Evolutionary conservation across 2,329 filamentous ascomycete species (phyloP).

Genomic region (Lecanicillium sp.): DNA sequence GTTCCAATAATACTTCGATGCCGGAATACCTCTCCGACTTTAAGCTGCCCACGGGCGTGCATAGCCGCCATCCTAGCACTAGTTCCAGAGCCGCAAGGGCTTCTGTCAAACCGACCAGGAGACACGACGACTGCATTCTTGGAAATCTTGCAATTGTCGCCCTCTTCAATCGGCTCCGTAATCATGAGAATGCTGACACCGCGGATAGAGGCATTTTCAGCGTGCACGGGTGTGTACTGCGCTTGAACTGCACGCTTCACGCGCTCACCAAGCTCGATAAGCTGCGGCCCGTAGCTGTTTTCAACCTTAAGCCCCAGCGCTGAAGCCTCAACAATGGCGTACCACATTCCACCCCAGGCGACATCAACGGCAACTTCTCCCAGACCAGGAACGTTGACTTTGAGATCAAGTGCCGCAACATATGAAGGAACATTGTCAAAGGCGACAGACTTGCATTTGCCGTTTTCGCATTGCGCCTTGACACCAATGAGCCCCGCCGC

Average conservation of each 20-base stretch:
- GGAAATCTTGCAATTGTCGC: slow-evolving; percentile 18
- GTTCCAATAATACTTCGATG: slow-evolving; percentile 35
- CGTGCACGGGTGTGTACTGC: slow-evolving; percentile 29
- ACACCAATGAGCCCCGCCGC: slow-evolving; percentile 34
- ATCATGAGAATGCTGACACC: slow-evolving; percentile 32
- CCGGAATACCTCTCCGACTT: slow-evolving; percentile 26
- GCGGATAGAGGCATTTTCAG: slow-evolving; percentile 30
- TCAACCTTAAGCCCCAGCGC: slow-evolving; percentile 27
- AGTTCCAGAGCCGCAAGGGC: slow-evolving; percentile 38
- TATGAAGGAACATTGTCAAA: slow-evolving; percentile 39
- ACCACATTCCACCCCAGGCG: slow-evolving; percentile 39
- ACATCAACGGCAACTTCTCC: slow-evolving; percentile 33
- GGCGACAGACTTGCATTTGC: slow-evolving; percentile 34
- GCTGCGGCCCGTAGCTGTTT: slow-evolving; percentile 20
- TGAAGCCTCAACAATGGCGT: slow-evolving; percentile 30
- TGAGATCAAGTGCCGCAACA: slow-evolving; percentile 29
- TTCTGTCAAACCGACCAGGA: slow-evolving; percentile 36
- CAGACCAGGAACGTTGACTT: slow-evolving; percentile 31
- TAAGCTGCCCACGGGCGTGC: slow-evolving; percentile 30
- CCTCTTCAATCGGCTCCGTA: slow-evolving; percentile 23
- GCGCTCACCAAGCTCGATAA: slow-evolving; percentile 33
- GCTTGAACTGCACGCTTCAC: slow-evolving; percentile 31
- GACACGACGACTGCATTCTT: slow-evolving; percentile 35
- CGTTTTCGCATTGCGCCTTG: slow-evolving; percentile 30
- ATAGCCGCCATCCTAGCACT: slow-evolving; percentile 34